These are phyloP conservation scores for Globisporangium mamillatum DNA, from an alignment of 352 stramenopile species.

Conservation along the genomic window DNA sequence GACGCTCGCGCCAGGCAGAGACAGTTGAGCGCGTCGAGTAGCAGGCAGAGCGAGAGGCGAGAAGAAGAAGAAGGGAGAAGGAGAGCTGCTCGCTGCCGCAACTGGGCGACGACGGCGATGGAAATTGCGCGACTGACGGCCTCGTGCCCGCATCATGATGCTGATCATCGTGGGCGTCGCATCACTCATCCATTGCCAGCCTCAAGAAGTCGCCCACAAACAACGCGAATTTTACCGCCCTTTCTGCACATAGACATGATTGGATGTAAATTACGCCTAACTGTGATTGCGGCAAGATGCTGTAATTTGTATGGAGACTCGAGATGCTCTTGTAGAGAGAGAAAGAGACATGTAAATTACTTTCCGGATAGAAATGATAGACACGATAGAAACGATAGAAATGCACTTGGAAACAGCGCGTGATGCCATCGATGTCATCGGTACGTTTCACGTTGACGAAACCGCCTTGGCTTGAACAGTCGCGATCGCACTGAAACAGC, in stretches of 20 bases:
- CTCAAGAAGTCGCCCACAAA: no score
- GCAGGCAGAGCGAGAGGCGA: background rate
- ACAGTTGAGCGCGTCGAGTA: background rate
- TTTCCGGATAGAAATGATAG: slow-evolving; percentile 5
- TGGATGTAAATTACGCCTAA: background rate
- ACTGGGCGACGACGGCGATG: background rate
- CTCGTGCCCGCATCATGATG: background rate
- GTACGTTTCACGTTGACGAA: slow-evolving; percentile 2
- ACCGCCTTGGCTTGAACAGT: slow-evolving; percentile 2
- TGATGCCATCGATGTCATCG: slow-evolving; percentile 9
- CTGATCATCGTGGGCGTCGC: background rate
- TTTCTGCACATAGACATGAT: background rate
- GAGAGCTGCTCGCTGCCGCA: slow-evolving; percentile 3
- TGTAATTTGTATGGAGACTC: background rate
- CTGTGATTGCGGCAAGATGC: background rate
- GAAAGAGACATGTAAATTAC: slow-evolving; percentile 9
- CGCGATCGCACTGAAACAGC: background rate
- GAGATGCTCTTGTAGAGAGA: background rate
- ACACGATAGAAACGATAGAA: slow-evolving; percentile 2
- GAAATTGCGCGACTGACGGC: background rate
- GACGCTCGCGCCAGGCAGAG: background rate
- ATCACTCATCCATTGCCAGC: background rate
- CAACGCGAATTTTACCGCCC: background rate
- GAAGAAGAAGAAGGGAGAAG: background rate
- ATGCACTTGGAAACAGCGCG: background rate